These are phyloP conservation scores for Dryas drummondii DNA, from an alignment of 306 rosid species.

Conservation along the genomic window DNA sequence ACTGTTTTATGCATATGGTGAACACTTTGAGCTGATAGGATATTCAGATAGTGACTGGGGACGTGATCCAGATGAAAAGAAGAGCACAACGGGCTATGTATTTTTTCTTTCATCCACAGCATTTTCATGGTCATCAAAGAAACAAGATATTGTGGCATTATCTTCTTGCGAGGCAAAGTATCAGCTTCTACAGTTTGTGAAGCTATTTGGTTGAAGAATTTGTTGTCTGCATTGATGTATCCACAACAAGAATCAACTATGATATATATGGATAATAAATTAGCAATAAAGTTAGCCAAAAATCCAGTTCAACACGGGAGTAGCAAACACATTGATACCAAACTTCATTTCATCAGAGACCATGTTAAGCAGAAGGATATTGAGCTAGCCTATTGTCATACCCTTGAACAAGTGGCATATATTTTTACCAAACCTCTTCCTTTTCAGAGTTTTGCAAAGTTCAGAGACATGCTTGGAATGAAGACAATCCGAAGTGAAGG, in stretches of 20 bases:
- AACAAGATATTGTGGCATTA: neutral
- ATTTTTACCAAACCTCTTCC: neutral
- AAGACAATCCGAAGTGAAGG: too few relatives aligned
- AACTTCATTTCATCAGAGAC: neutral
- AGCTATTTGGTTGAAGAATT: neutral
- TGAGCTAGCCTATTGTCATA: neutral
- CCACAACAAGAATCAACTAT: neutral
- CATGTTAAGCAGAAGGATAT: neutral
- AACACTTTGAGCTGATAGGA: neutral
- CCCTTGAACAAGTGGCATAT: neutral
- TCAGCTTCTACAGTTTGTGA: neutral
- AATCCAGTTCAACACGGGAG: neutral
- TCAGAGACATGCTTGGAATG: too few relatives aligned
- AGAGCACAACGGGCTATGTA: neutral
- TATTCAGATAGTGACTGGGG: neutral
- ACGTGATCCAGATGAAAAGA: neutral
- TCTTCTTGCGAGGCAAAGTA: neutral
- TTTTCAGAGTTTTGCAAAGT: too few relatives aligned
- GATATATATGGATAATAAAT: neutral
- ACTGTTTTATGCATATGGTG: too few relatives aligned
- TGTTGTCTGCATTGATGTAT: neutral
- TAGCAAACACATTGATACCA: neutral
- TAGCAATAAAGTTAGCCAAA: neutral
- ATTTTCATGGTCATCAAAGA: neutral
- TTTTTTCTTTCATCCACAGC: neutral